A percentile compares a stretch with the other conserved stretches of the same genome.
Evolutionary conservation across 2,329 filamentous ascomycete genomes (phyloP).

Genomic region (Fonsecaea pugnacius): DNA sequence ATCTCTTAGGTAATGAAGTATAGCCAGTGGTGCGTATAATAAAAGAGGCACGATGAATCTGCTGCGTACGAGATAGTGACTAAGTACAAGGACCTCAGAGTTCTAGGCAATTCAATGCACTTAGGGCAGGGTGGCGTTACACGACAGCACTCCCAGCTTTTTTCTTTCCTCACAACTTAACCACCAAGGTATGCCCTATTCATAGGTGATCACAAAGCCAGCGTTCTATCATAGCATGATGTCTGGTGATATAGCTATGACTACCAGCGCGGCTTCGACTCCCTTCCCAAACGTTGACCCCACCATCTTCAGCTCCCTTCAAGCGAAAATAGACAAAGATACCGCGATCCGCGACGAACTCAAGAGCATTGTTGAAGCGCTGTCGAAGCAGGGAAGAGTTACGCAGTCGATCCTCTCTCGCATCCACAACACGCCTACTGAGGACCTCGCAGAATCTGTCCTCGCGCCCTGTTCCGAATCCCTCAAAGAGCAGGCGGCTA

Average conservation of each 20-base stretch:
- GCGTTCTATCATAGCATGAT: constrained; percentile 8
- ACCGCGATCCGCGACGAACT: constrained; percentile 79
- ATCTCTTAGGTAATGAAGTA: too few species aligned
- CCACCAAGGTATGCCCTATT: neutral
- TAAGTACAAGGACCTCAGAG: too few species aligned
- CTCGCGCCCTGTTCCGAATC: constrained; percentile 70
- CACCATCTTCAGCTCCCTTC: constrained; percentile 83
- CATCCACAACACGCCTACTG: constrained; percentile 82
- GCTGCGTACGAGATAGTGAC: too few species aligned
- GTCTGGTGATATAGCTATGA: constrained; percentile 31
- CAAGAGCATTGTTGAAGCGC: constrained; percentile 75
- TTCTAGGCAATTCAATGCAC: too few species aligned
- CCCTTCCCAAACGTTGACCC: constrained; percentile 69
- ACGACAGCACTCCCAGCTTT: too few species aligned
- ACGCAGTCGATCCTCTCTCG: constrained; percentile 83
- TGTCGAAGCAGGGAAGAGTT: constrained; percentile 79
- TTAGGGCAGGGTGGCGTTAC: too few species aligned
- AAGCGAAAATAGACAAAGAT: constrained; percentile 88
- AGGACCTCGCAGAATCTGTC: constrained; percentile 66
- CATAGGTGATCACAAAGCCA: neutral
- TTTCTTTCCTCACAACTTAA: neutral
- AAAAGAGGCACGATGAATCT: too few species aligned
- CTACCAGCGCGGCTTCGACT: constrained; percentile 29
- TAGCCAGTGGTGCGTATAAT: too few species aligned
- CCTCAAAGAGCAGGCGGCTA: constrained; percentile 73